Base-by-base conservation (phyloP, 306 rosid genomes). In the Alnus glutinosa region DNA sequence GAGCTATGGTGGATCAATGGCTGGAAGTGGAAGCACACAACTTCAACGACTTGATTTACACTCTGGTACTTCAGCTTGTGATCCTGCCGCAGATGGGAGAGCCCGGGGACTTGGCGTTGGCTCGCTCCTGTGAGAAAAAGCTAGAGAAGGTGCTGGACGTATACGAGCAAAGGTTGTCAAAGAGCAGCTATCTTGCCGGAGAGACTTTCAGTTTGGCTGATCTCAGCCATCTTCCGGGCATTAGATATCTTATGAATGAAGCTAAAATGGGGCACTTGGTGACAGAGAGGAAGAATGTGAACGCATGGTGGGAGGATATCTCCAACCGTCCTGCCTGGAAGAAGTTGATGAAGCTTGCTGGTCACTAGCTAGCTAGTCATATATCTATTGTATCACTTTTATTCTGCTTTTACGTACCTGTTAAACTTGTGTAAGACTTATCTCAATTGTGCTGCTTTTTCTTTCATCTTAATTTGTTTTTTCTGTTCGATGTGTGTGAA, bases 1-100 rank as follows among this genome's bases (percentile, higher is more conserved):
- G 83, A 48, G 94, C 96, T 3, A 0, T 90, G 55, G 91, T 92
- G 70, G 92, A 92, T 23, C 96, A 92, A 23, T 90, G 97, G 97
- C 77, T 93, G 0, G 94, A 93, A 83, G 89, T 90, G 13, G 96
- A 93, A 69, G 93, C 90, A 1, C 88, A 90, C 81, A 90, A 89
- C 30, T 93, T 93, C 88, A 88, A 90, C 46, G 88, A 90, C 54
- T 36, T 83, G 59, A 85, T 89, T n/a, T 87, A 79, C 88, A 79
- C 80, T 19, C 11, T 89, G 0, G 91, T 90, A 66, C 55, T 88
- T 74, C 88, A 90, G 58, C 89, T 84, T 8, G 80, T 90, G 52
- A 80, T 90, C 30, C 52, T 90, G 0, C 96, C 97, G 3, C 76
- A 14, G 36, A 88, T 88, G 90, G 91, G 92, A 4, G 15, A 88